Conservation (phyloP, 2,329 filamentous ascomycete species). For the Fusarium equiseti region DNA sequence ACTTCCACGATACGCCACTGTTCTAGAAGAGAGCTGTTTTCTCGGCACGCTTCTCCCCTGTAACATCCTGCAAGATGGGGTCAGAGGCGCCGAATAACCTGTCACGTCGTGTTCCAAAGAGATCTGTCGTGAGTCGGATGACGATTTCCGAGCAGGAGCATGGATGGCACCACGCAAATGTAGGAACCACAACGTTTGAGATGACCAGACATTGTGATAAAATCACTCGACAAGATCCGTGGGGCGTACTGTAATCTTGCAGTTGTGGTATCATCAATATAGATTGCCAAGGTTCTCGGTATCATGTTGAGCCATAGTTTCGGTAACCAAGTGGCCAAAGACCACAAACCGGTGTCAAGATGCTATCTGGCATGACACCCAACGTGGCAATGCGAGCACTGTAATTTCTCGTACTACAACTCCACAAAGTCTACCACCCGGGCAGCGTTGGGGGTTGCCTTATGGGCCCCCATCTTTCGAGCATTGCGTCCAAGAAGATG, state of each 20-base stretch:
- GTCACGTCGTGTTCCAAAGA: conserved; percentile 6
- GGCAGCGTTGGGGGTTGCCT: neutral
- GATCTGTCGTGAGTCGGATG: conserved; percentile 2
- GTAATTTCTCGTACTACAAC: conserved; percentile 19
- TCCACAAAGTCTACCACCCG: conserved; percentile 25
- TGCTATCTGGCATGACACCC: conserved; percentile 4
- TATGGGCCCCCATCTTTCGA: conserved; percentile 3
- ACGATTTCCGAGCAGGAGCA: conserved; percentile 13
- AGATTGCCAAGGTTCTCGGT: conserved; percentile 14
- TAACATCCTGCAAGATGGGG: conserved; percentile 21
- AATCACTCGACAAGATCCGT: neutral
- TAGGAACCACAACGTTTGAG: conserved; percentile 2
- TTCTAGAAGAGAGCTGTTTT: conserved; percentile 43
- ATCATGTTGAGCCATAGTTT: conserved; percentile 22
- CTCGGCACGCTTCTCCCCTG: conserved; percentile 31
- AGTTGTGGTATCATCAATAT: conserved; percentile 14
- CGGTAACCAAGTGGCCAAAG: conserved; percentile 11
- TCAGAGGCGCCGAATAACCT: conserved; percentile 19
- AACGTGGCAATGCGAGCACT: conserved; percentile 3
- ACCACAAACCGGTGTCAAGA: neutral
- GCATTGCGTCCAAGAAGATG: neutral
- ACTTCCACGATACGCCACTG: conserved; percentile 17
- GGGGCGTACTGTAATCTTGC: conserved; percentile 16
- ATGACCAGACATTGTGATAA: neutral
- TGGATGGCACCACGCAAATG: conserved; percentile 11